These are phyloP conservation scores for Amylostereum chailletii DNA, from an alignment of 1,284 basidiomycete species.

Conservation along the genomic window DNA sequence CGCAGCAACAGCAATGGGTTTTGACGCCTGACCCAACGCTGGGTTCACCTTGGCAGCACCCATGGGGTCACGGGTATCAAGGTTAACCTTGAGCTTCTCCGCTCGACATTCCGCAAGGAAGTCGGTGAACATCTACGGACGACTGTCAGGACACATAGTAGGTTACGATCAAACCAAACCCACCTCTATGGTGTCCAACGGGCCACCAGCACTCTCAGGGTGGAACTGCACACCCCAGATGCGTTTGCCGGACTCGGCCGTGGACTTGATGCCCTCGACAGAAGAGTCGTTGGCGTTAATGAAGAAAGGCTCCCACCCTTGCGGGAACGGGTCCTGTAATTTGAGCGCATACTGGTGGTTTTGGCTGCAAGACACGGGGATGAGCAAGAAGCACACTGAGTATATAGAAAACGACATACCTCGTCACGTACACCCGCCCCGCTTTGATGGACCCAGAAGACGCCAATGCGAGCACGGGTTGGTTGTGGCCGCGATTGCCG, in stretches of 20 bases:
- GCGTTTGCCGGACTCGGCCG: constrained; percentile 75
- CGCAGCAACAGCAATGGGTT: constrained; percentile 22
- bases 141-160: constrained; percentile 2
- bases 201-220: constrained; percentile 88
- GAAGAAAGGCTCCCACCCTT: constrained; percentile 95
- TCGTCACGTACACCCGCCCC: constrained; percentile 95
- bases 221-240: constrained; percentile 98
- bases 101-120: constrained; percentile 76
- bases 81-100: constrained; percentile 29
- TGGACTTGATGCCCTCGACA: constrained; percentile 96
- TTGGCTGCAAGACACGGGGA: constrained; percentile 42
- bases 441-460: constrained; percentile 88
- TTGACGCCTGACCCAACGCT: constrained; percentile 11
- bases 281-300: constrained; percentile 97
- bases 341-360: constrained; percentile 95
- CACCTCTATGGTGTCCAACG: constrained; percentile 89
- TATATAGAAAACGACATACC: constrained; percentile 37
- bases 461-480: constrained; percentile 92
- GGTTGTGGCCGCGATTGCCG: constrained; percentile 99
- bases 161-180: constrained; percentile 11
- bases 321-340: constrained; percentile 87
- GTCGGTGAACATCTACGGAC: constrained; percentile 80
- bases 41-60: constrained; percentile 18
- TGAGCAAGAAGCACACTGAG: background rate
- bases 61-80: constrained; percentile 15